Base-by-base conservation (phyloP, 306 rosid species). In the Dryas octopetala region DNA sequence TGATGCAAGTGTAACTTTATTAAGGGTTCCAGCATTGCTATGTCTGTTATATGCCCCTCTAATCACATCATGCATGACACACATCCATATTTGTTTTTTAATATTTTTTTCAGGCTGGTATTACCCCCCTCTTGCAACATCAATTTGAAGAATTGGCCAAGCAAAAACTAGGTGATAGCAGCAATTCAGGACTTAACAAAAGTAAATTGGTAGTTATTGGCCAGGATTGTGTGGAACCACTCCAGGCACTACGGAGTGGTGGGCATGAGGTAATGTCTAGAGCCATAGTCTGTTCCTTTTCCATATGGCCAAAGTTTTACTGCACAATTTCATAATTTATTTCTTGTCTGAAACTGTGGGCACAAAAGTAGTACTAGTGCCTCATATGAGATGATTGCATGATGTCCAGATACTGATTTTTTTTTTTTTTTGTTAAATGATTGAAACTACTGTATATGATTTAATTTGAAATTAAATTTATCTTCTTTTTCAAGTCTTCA, bases 211-310 rank as follows among this genome's bases (percentile, higher is more conserved):
- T 86, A 65, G 94, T 88, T 81, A 85, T 91, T 64, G 99, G 99
- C 80, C 97, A 92, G 87, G 90, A 90, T 83, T 89, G 96, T 32
- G 88, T 90, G 38, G 97, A 92, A 51, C 93, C 97, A 61, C 97
- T 95, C 74, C 97, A 92, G 73, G 99, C 97, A 57, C 96, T 92
- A 41, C 80, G 97, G 64, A 81, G 70, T 64, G 83, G 82, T 23
- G 93, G 97, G 70, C 88, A 86, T 70, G 91, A 89, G 99, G 97
- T 95, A 90, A 10, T 74, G 50, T 68, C 66, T 69, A 59, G 48
- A n/a, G 14, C 68, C 72, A 70, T 74, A 41, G 52, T 15, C 19
- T 59, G 1, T 79, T 13, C 55, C 45, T 49, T 4, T 44, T 71
- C 16, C 47, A 48, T 47, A 32, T n/a, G 66, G 61, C 44, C 70